Evolutionary conservation across 208 protist species (phyloP), one percentile per base, ranked within the genome.

Genomic region (Phytomonas sp.): DNA sequence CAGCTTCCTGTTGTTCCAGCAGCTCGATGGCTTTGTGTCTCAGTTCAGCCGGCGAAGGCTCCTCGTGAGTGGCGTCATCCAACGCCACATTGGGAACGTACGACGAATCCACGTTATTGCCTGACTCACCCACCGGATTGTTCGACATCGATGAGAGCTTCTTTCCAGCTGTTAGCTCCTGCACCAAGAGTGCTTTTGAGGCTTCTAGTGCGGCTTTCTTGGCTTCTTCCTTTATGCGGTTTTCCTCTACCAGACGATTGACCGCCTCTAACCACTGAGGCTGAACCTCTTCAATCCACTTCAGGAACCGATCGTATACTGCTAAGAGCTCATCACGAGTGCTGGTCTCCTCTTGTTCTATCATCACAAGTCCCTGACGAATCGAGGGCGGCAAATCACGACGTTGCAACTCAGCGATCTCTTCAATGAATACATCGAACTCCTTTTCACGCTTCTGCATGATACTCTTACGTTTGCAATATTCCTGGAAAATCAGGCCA

Each of bases 401-500:
- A 28, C 78, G 32, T 20, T 70, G 68, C 65, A 82, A 63, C n/a
- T 30, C 51, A 61, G 74, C 64, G 37, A 85, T 68, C 31, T 75
- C 61, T 29, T 59, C 43, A 31, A 28, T 33, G 66, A 74, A 37
- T 29, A 60, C 69, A 29, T 59, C 76, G 30, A 85, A 32, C 15
- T 68, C 74, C 0, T n/a, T 37, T 20, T 61, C 43, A 43, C 78
- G 70, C 66, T 83, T 80, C 67, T 78, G 72, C 68, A 88, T 81
- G 13, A 95, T 60, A 34, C 68, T 61, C 71, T 89, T 91, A 31
- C 89, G 89, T 66, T 80, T 80, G 43, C 78, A 81, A 79, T 92
- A 95, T 75, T 95, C 89, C n/a, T 82, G 20, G 46, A 90, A 91
- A 32, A 87, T 60, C n/a, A 95, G 72, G 20, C 76, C 73, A 8